Base-by-base conservation (phyloP, 2,329 filamentous ascomycete species). In the Fusarium poae region DNA sequence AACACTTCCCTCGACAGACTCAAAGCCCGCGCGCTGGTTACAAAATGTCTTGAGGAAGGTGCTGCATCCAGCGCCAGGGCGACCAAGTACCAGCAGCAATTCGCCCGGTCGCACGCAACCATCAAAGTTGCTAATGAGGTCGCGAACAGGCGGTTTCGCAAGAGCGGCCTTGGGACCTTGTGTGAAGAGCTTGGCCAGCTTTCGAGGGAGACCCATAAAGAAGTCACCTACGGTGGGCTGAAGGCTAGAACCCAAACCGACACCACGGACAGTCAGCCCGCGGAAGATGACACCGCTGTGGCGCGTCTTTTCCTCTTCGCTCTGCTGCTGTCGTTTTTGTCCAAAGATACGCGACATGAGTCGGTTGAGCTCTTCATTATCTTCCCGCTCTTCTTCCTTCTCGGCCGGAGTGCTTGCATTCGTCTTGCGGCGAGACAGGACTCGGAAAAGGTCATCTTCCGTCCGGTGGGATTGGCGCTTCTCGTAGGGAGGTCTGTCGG, bases 261-360 rank as follows among this genome's bases (percentile, higher is more conserved):
- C 84, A 0, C 91, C 91, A 57, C 88, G 90, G 20, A 93, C 91
- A 0, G 88, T 92, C 29, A 93, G 79, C 54, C 90, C 82, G 48
- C 89, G 89, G 81, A 91, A 93, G 7, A 92, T 79, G 15, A 93
- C 88, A 34, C 91, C 91, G 27, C 87, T 83, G 74, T 92, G 90
- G 23, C 90, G 82, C 0, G 89, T 91, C 74, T 91, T 88, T 70
- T 91, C 90, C 65, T 91, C 89, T 64, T 92, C 87, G 1, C 88
- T 91, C n/a, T 86, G 81, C 44, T 85, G 83, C 68, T 90, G 89
- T 8, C 91, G 83, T 21, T 86, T 85, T 34, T 83, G 80, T 8
- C 91, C 91, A 72, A 92, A 93, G 85, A 93, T 91, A 5, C 87
- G 86, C 0, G 89, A 91, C 82, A 93, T 88, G 39, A 92, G 78